Conservation (phyloP, 108 stramenopile species). For the Cylindrotheca closterium region DNA sequence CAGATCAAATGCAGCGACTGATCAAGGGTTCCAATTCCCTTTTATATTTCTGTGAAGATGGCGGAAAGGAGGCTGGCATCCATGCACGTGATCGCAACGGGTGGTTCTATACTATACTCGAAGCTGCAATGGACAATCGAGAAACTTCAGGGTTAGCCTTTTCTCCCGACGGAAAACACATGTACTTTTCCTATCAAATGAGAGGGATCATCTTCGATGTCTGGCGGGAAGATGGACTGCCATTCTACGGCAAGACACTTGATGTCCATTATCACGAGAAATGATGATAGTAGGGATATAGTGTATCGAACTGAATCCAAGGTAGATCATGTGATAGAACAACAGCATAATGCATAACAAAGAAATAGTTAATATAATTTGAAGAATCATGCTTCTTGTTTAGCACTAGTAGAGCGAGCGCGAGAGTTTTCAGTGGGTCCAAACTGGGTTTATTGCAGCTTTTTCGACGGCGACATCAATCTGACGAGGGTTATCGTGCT, state of each 20-base stretch:
- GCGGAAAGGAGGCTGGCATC: slow-evolving; percentile 32
- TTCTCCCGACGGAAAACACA: too few species aligned
- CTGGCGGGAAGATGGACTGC: slow-evolving; percentile 42
- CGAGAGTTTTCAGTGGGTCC: too few species aligned
- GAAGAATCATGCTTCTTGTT: too few species aligned
- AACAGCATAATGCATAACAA: too few species aligned
- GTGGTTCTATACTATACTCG: slow-evolving; percentile 35
- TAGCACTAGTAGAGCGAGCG: too few species aligned
- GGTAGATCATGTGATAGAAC: too few species aligned
- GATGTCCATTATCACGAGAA: slow-evolving; percentile 32
- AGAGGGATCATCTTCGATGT: slow-evolving; percentile 41
- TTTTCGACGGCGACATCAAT: too few species aligned
- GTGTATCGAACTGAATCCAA: too few species aligned
- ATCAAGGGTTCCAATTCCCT: slow-evolving; percentile 12
- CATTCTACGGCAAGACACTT: slow-evolving; percentile 19
- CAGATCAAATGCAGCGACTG: slow-evolving; percentile 37
- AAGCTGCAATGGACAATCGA: slow-evolving; percentile 21
- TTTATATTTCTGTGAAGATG: slow-evolving; percentile 57
- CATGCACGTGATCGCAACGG: slow-evolving; percentile 39
- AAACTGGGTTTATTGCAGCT: too few species aligned
- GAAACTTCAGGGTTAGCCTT: slow-evolving; percentile 60
- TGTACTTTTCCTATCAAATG: slow-evolving; percentile 53
- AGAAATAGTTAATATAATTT: too few species aligned
- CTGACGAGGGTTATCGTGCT: too few species aligned
- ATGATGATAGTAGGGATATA: too few species aligned